These are phyloP conservation scores for Claviceps humidiphila DNA, from an alignment of 2,329 filamentous ascomycete species.

Conservation along the genomic window DNA sequence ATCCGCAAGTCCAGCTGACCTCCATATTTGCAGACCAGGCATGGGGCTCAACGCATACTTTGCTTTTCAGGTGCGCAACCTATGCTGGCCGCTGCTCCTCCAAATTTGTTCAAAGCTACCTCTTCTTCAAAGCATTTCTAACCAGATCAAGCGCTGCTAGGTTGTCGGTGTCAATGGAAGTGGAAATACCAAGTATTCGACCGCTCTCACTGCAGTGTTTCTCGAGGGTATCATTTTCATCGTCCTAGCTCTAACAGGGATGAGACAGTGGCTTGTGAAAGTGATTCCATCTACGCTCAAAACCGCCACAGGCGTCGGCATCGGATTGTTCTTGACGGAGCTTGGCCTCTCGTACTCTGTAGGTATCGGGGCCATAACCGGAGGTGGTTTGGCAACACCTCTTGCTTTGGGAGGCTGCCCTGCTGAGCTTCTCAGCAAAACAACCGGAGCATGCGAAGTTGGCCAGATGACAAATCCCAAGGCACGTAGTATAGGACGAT, in stretches of 20 bases:
- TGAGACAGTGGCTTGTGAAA: constrained; percentile 60
- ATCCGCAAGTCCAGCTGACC: neutral
- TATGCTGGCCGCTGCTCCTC: neutral
- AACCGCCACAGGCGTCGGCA: constrained; percentile 51
- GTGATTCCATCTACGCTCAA: constrained; percentile 53
- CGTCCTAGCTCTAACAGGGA: constrained; percentile 49
- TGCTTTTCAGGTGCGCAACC: constrained; percentile 37
- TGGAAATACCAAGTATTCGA: constrained; percentile 42
- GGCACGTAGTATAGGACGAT: constrained; percentile 24
- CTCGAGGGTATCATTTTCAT: constrained; percentile 53
- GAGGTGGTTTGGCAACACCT: constrained; percentile 50
- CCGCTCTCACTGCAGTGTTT: constrained; percentile 52
- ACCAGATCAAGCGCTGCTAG: neutral
- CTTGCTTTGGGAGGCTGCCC: constrained; percentile 66
- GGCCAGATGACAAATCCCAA: constrained; percentile 68
- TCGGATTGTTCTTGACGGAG: constrained; percentile 50
- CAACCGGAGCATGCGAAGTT: constrained; percentile 36
- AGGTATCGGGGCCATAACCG: constrained; percentile 72
- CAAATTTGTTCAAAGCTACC: neutral
- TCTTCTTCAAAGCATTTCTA: neutral
- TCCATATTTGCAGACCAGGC: constrained; percentile 34
- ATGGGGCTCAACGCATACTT: constrained; percentile 60
- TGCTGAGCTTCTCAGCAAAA: constrained; percentile 33
- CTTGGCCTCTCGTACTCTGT: constrained; percentile 62
- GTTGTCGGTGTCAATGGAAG: constrained; percentile 48